Conservation (phyloP, 768 basidiomycete species). For the Russula griseocarnosa region DNA sequence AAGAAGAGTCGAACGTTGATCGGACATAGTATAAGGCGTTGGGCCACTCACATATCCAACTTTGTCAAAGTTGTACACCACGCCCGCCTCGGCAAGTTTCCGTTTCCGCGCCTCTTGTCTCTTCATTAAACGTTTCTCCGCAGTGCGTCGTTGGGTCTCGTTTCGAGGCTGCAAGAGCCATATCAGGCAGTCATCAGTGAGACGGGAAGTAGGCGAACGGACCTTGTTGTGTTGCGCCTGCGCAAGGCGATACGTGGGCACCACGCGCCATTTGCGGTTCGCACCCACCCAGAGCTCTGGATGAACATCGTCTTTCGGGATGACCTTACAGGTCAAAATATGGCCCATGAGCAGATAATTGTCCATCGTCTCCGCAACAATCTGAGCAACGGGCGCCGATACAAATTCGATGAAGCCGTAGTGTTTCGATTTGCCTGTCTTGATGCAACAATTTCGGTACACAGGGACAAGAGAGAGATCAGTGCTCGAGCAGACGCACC, state of each 20-base stretch:
- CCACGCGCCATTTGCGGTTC: slow-evolving; percentile 80
- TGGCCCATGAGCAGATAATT: slow-evolving; percentile 96
- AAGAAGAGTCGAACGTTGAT: neutral
- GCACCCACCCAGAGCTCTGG: slow-evolving; percentile 96
- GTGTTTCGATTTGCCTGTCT: slow-evolving; percentile 96
- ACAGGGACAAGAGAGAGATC: neutral
- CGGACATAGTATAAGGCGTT: neutral
- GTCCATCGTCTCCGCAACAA: slow-evolving; percentile 98
- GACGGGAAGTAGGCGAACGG: slow-evolving; percentile 3
- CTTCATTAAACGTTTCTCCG: slow-evolving; percentile 64
- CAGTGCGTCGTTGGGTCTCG: slow-evolving; percentile 58
- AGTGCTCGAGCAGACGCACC: slow-evolving; percentile 40
- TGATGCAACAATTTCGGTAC: neutral
- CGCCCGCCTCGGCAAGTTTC: slow-evolving; percentile 75
- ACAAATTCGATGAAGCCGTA: slow-evolving; percentile 96
- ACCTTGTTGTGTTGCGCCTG: slow-evolving; percentile 84
- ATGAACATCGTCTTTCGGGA: slow-evolving; percentile 87
- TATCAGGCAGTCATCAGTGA: neutral
- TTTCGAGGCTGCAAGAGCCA: slow-evolving; percentile 59
- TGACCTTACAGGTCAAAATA: slow-evolving; percentile 83
- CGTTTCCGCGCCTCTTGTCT: slow-evolving; percentile 74
- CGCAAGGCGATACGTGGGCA: slow-evolving; percentile 70
- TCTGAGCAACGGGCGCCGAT: slow-evolving; percentile 83
- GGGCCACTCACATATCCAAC: slow-evolving; percentile 70
- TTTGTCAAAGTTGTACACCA: slow-evolving; percentile 80